These are phyloP conservation scores for Aspergillus sp. DNA, from an alignment of 2,329 filamentous ascomycete species.

Conservation along the genomic window DNA sequence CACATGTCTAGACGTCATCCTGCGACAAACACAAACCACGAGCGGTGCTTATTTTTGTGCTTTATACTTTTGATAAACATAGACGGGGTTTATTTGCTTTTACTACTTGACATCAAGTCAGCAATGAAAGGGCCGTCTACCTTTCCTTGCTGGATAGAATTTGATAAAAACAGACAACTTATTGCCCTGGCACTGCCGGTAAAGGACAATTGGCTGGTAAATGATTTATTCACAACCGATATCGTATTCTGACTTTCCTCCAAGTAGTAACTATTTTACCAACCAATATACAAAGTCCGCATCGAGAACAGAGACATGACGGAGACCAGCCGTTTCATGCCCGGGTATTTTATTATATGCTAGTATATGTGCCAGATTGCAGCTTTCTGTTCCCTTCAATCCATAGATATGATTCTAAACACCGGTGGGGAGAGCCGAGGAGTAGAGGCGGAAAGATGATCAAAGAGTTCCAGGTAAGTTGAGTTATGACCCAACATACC, in stretches of 20 bases:
- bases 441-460: not conserved
- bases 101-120: no score
- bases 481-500: constrained; percentile 68
- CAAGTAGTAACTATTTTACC: not conserved
- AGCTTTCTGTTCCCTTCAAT: not conserved
- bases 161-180: no score
- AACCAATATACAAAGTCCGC: not conserved
- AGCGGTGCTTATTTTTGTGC: not conserved
- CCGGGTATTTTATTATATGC: constrained; percentile 12
- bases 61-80: not conserved
- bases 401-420: not conserved
- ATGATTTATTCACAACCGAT: no score
- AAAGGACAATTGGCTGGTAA: no score
- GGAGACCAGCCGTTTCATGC: constrained; percentile 12
- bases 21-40: not conserved
- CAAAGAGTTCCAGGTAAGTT: not conserved
- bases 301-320: constrained; percentile 4
- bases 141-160: no score
- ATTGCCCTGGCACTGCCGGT: no score
- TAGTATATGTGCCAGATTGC: not conserved
- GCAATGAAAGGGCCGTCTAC: no score
- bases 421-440: not conserved
- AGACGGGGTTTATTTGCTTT: no score
- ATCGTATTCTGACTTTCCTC: no score
- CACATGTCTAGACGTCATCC: constrained; percentile 10